A percentile compares a stretch with the other conserved stretches of the same genome.
These are phyloP conservation scores for Phyllosticta citribraziliensis DNA, from an alignment of 2,329 filamentous ascomycete species.

Conservation along the genomic window DNA sequence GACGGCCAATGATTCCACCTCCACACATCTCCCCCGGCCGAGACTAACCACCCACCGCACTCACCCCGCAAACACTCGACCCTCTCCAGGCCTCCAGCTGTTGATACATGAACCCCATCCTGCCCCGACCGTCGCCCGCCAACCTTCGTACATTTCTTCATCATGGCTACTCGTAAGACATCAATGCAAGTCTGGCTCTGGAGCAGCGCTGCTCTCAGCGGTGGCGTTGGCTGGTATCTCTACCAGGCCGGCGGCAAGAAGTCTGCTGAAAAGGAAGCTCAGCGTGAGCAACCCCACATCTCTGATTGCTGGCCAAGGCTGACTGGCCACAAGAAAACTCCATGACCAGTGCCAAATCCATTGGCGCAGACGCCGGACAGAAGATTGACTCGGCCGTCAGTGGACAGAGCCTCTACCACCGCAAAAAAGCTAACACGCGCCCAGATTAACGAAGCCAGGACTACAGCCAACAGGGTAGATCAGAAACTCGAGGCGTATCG, in stretches of 20 bases:
- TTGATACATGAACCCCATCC: background rate
- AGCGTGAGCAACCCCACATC: conserved; percentile 51
- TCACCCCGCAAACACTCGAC: background rate
- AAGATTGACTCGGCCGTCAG: conserved; percentile 53
- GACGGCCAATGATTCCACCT: background rate
- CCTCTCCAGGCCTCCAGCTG: background rate
- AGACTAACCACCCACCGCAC: background rate
- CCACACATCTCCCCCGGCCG: background rate
- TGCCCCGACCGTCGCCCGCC: background rate
- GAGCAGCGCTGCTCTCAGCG: background rate
- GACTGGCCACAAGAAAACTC: conserved; percentile 53
- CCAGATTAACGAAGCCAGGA: conserved; percentile 29
- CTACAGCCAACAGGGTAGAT: conserved; percentile 53
- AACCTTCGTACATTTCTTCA: background rate
- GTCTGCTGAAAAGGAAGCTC: conserved; percentile 74
- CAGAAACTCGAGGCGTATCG: conserved; percentile 45
- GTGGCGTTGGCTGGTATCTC: conserved; percentile 75
- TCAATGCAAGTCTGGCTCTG: background rate
- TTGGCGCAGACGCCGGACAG: conserved; percentile 32
- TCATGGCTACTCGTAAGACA: background rate
- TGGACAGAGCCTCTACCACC: background rate
- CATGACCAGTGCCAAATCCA: conserved; percentile 53
- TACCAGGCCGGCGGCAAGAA: conserved; percentile 79
- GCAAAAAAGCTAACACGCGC: background rate
- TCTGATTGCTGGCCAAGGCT: conserved; percentile 40